Base-by-base conservation (phyloP, 192 early-diverging fungal genomes). In the Mortierella alpina region DNA sequence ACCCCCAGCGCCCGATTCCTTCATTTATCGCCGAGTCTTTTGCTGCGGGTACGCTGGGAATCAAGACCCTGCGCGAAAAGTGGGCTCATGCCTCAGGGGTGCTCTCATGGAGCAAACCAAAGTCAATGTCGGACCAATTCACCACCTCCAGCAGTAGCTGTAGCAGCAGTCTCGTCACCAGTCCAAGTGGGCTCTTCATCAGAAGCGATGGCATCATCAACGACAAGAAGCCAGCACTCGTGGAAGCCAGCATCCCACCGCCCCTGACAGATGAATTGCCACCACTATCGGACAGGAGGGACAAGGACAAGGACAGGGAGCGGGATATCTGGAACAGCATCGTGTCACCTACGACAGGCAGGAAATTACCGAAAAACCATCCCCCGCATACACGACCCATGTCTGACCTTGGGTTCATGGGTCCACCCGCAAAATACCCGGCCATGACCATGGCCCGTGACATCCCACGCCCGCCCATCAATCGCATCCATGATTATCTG, bases 391-490 rank as follows among this genome's bases (percentile, higher is more conserved):
- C 15, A 45, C 70, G 77, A 56, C 70, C 77, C 42, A 68, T 80
- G 77, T 80, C 77, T 17, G 77, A 72, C 5, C 22, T 72, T 11
- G 77, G 63, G 5, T 42, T 46, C 45, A 22, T 71, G 39, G 45
- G 63, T 15, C 49, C 57, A 47, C 52, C 11, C 9, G 15, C 64
- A 13, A 80, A 72, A 20, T 80, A 80, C 42, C 60, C 69, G 9
- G 49, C 59, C 6, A 11, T 72, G 17, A 63, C 77, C 17, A 72
- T 80, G 77, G 70, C 66, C 14, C 58, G 55, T 7, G 77, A 80
- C 48, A 80, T 80, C 31, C 70, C 77, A 23, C 63, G 70, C 39
- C 77, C 77, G 18, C 77, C 77, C 8, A 80, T 80, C 70, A 58
- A 53, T 12, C 70, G 65, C 0, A 80, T 80, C 23, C 77, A 80